Conservation (phyloP, 2,329 filamentous ascomycete species). For the Pseudogymnoascus sp. region DNA sequence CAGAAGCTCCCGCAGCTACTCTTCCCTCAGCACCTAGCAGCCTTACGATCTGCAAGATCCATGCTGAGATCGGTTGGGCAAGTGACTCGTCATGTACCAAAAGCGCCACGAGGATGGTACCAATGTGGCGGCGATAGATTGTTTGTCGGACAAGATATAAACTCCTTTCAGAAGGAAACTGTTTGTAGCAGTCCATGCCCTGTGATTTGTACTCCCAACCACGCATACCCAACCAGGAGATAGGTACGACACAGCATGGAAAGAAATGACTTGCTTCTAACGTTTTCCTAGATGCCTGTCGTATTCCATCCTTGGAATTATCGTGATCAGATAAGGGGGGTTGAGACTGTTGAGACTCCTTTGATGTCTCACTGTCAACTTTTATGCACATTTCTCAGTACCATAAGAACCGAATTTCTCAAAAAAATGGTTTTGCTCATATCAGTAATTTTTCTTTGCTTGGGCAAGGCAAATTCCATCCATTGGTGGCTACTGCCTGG, state of each 20-base stretch:
- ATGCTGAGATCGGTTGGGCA: constrained; percentile 8
- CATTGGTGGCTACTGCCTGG: not conserved
- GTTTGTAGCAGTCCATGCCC: not conserved
- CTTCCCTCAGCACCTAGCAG: not conserved
- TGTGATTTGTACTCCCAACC: constrained; percentile 4
- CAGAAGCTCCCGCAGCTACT: not conserved
- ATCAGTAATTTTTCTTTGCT: not conserved
- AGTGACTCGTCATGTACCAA: not conserved
- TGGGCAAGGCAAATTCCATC: not conserved
- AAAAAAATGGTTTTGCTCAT: not conserved
- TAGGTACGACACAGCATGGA: not conserved
- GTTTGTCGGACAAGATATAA: not conserved
- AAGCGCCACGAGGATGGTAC: not conserved
- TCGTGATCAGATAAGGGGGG: not conserved
- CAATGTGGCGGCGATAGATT: not conserved
- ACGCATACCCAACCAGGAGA: not conserved
- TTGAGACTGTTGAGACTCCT: not conserved
- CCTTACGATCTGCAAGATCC: constrained; percentile 4
- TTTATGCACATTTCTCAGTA: not conserved
- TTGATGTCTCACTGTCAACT: not conserved
- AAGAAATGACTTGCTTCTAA: constrained; percentile 3
- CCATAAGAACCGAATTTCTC: not conserved
- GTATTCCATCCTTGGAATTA: not conserved
- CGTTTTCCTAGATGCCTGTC: not conserved
- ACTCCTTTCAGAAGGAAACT: not conserved